phyloP scores from a whole-genome alignment of 805 yeast genomes.

The Nadsonia fulvescens region DNA sequence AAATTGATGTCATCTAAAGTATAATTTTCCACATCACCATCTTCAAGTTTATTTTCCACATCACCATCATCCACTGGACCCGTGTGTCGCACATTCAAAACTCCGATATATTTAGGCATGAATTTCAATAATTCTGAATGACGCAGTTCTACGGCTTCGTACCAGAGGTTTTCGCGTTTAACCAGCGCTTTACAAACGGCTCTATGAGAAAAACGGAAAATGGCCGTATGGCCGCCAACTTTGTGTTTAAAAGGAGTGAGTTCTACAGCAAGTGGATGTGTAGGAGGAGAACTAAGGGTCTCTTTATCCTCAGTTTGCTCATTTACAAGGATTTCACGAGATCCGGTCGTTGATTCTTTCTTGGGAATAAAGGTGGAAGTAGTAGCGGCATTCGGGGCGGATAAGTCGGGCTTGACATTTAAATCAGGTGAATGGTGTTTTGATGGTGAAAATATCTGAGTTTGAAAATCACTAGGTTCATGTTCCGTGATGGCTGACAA shows the following conservation, averaged over 20 bases:
- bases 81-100: slow-evolving; percentile 73
- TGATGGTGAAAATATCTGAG: no score
- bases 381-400: slow-evolving; percentile 3
- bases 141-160: slow-evolving; percentile 65
- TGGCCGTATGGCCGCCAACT: slow-evolving; percentile 97
- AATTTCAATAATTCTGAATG: slow-evolving; percentile 64
- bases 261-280: slow-evolving; percentile 53
- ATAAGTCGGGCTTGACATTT: background rate
- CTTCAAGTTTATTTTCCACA: no score
- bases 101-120: slow-evolving; percentile 93
- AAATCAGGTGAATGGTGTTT: no score
- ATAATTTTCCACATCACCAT: no score
- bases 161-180: slow-evolving; percentile 79
- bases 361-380: no score
- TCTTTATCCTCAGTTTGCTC: slow-evolving; percentile 8
- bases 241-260: slow-evolving; percentile 79
- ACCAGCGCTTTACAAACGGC: slow-evolving; percentile 91
- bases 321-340: slow-evolving; percentile 8
- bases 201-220: slow-evolving; percentile 72
- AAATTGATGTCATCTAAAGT: no score
- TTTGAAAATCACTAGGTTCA: no score
- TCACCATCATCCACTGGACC: slow-evolving; percentile 16
- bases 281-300: no score
- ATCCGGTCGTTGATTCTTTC: no score
- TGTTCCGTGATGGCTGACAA: no score